Evolutionary conservation across 1,284 basidiomycete species (phyloP), one percentile per base, ranked within the genome.

Genomic region (Phellopilus nigrolimitatus): DNA sequence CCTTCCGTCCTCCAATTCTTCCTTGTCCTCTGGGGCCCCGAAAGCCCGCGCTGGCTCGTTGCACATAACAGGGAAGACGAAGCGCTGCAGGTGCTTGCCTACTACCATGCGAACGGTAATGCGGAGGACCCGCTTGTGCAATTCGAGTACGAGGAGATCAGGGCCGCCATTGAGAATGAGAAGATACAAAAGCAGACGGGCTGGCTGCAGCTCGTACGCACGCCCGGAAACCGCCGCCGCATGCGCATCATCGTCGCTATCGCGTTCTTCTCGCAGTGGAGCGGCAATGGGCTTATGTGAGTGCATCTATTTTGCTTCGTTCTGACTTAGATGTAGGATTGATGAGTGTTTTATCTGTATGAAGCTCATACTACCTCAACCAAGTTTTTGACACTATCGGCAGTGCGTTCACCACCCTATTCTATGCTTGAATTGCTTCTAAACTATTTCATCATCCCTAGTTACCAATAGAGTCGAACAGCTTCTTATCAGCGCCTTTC

Each of bases 361-460:
- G 13, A 30, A 67, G 65, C 34, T 64, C 65, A n/a, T 59, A 45
- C 25, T 68, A 79, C 62, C 68, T 79, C 56, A 75, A 73, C 68
- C 74, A 75, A 62, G 74, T 79, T 9, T 72, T 79, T 55, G 63
- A 67, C 46, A 66, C 69, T 9, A 74, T 79, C 47, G 76, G 76
- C 31, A 76, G 68, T 68, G 12, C 40, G 56, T 57, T 15, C 5
- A 28, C 22, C 8, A 21, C 17, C 12, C 25, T 37, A 19, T n/a
- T 30, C 25, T 22, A 43, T 10, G 12, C 19, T 7, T 13, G 25
- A 27, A 33, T 17, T 25, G 21, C 27, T 25, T 33, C 5, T n/a
- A 44, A 5, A 34, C 41, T 28, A 22, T 34, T 19, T 40, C 36
- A 34, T 42, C n/a, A 28, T 22, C 49, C 17, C 24, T 25, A 49